Evolutionary conservation across 2,329 filamentous ascomycete species (phyloP).

Genomic region (Pseudocercospora fuligena): DNA sequence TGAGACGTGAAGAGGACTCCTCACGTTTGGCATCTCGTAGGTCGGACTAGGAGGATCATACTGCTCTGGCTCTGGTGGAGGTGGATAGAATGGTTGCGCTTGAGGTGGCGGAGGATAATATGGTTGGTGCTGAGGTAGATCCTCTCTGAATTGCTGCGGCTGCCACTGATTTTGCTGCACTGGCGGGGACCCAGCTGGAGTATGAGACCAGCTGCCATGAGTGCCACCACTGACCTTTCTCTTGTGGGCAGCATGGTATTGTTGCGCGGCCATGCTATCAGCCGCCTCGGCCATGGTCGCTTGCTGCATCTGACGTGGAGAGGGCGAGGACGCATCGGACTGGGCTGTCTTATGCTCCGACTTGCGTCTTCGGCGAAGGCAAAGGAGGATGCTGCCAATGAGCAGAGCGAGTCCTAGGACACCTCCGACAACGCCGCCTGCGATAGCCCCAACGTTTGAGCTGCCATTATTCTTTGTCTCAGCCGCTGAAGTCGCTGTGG

Average conservation of each 20-base stretch:
- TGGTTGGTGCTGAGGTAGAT: constrained; percentile 18
- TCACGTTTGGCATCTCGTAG: constrained; percentile 18
- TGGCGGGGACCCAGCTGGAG: constrained; percentile 5
- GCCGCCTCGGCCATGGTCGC: not conserved
- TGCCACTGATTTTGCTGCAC: constrained; percentile 13
- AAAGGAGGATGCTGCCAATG: constrained; percentile 35
- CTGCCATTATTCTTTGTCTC: constrained; percentile 14
- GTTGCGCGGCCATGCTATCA: not conserved
- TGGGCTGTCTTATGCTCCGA: constrained; percentile 33
- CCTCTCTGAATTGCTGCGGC: constrained; percentile 12
- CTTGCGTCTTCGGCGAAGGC: constrained; percentile 43
- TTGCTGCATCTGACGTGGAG: not conserved
- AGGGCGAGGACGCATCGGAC: not conserved
- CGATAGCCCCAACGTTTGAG: constrained; percentile 44
- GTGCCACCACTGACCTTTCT: not conserved
- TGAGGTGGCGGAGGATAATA: constrained; percentile 24
- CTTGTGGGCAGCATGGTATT: not conserved
- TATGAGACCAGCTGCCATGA: not conserved
- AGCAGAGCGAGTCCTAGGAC: constrained; percentile 38
- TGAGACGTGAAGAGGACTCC: constrained; percentile 7
- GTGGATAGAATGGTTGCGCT: constrained; percentile 15
- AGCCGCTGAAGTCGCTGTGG: constrained; percentile 38
- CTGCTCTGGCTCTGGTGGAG: constrained; percentile 9
- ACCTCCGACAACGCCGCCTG: constrained; percentile 48
- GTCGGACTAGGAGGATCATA: constrained; percentile 2